phyloP scores from a whole-genome alignment of 139 green algal species.

The Diplosphaera chodatii region DNA sequence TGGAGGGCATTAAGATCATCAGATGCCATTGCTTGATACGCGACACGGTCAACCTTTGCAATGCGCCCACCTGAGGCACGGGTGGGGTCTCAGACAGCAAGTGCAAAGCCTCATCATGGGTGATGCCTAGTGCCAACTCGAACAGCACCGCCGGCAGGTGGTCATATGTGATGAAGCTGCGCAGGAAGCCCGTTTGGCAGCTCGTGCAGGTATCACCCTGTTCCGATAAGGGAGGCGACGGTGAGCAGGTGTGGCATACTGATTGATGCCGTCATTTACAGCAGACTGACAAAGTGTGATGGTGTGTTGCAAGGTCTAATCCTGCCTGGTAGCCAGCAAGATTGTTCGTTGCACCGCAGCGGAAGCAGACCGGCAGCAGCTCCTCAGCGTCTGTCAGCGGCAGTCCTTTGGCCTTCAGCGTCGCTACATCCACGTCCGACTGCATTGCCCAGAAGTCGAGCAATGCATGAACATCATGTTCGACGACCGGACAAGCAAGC shows the following conservation, averaged over 20 bases:
- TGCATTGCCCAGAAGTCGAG: too few species aligned
- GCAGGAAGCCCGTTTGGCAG: slow-evolving; percentile 58
- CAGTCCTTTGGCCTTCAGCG: slow-evolving; percentile 15
- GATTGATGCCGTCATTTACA: too few species aligned
- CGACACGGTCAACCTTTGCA: too few species aligned
- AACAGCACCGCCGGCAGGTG: slow-evolving; percentile 76
- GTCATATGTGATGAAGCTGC: slow-evolving; percentile 81
- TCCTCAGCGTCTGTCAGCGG: slow-evolving; percentile 65
- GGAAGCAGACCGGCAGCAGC: slow-evolving; percentile 69
- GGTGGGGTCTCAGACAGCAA: slow-evolving; percentile 33
- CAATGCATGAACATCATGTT: too few species aligned
- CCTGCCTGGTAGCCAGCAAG: slow-evolving; percentile 60
- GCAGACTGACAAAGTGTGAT: too few species aligned
- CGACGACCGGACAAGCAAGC: too few species aligned
- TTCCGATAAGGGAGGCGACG: too few species aligned
- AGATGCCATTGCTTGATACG: too few species aligned
- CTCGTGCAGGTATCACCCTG: slow-evolving; percentile 58
- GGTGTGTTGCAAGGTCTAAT: too few species aligned
- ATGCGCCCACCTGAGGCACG: slow-evolving; percentile 9
- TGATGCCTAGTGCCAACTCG: slow-evolving; percentile 57
- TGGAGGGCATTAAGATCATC: too few species aligned
- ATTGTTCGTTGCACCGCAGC: slow-evolving; percentile 62
- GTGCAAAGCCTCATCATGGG: slow-evolving; percentile 15
- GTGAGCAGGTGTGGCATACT: too few species aligned
- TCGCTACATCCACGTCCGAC: slow-evolving; percentile 24